Evolutionary conservation across 768 basidiomycete species (phyloP).

Genomic region (Tylopilus sp.): DNA sequence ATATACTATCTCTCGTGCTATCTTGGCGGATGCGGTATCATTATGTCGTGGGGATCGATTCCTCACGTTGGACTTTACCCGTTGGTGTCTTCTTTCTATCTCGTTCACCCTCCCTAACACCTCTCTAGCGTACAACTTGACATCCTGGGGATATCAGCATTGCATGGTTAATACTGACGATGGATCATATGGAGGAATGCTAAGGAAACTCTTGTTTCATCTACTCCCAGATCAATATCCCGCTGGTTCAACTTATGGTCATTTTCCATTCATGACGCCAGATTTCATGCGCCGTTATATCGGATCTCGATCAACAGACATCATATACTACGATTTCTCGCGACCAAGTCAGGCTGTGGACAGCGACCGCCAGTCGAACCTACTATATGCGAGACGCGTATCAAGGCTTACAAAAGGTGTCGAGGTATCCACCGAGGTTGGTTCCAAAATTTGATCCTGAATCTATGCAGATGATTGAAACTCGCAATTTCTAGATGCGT

Average conservation of each 20-base stretch:
- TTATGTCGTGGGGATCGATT: slow-evolving; percentile 78
- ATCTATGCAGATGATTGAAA: neutral
- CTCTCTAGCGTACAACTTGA: slow-evolving; percentile 63
- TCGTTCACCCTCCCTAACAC: slow-evolving; percentile 2
- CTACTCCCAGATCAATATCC: slow-evolving; percentile 70
- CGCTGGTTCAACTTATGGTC: slow-evolving; percentile 60
- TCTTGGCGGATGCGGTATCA: slow-evolving; percentile 74
- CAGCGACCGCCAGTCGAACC: neutral
- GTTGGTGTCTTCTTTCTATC: slow-evolving; percentile 37
- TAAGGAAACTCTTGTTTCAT: slow-evolving; percentile 69
- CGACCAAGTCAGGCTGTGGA: slow-evolving; percentile 36
- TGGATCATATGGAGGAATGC: slow-evolving; percentile 73
- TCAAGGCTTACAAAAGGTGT: slow-evolving; percentile 13
- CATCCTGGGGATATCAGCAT: slow-evolving; percentile 76
- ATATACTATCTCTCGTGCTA: slow-evolving; percentile 82
- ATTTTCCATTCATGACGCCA: slow-evolving; percentile 80
- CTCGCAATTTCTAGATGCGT: slow-evolving; percentile 6
- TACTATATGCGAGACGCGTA: slow-evolving; percentile 17
- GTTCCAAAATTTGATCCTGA: neutral
- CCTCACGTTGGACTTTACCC: slow-evolving; percentile 73
- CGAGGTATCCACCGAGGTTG: slow-evolving; percentile 10
- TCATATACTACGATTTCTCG: slow-evolving; percentile 55
- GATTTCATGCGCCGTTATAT: slow-evolving; percentile 42
- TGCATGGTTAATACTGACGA: slow-evolving; percentile 60
- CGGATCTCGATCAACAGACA: slow-evolving; percentile 27